These are phyloP conservation scores for Pelargonium myrrhifolium DNA, from an alignment of 441 rosid genomes.

Conservation along the genomic window DNA sequence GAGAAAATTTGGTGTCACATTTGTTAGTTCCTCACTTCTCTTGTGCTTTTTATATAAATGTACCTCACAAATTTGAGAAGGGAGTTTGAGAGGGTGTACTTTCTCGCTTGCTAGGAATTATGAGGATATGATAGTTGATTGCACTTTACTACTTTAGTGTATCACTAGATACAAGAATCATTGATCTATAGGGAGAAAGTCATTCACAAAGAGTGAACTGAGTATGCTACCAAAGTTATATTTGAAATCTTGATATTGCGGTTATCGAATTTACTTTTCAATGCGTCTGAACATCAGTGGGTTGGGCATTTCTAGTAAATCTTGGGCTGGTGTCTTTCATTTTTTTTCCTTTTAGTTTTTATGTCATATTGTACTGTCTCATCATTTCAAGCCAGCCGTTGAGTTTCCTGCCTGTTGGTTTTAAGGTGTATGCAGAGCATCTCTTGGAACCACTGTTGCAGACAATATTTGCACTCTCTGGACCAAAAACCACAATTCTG, in stretches of 20 bases:
- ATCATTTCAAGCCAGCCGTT: conserved; percentile 17
- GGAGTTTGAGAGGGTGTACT: neutral
- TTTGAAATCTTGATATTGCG: neutral
- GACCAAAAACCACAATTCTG: conserved; percentile 76
- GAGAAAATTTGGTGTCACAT: neutral
- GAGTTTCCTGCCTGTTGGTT: conserved; percentile 21
- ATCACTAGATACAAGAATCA: neutral
- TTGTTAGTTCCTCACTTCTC: neutral
- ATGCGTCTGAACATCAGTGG: neutral
- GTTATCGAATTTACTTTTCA: neutral
- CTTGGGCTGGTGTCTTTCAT: neutral
- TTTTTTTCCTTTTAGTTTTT: neutral
- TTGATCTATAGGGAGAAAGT: neutral
- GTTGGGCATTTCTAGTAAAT: neutral
- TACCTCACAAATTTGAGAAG: neutral
- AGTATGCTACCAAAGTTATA: neutral
- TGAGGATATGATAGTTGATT: neutral
- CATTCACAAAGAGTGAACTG: neutral
- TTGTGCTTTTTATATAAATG: neutral
- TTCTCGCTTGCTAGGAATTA: neutral
- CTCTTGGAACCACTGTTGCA: conserved; percentile 71
- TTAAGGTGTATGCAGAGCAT: conserved; percentile 88
- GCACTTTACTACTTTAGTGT: no score
- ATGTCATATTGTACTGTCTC: neutral
- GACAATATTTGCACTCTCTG: conserved; percentile 66